Base-by-base conservation (phyloP, 768 basidiomycete species). In the Pleurotus platypus region DNA sequence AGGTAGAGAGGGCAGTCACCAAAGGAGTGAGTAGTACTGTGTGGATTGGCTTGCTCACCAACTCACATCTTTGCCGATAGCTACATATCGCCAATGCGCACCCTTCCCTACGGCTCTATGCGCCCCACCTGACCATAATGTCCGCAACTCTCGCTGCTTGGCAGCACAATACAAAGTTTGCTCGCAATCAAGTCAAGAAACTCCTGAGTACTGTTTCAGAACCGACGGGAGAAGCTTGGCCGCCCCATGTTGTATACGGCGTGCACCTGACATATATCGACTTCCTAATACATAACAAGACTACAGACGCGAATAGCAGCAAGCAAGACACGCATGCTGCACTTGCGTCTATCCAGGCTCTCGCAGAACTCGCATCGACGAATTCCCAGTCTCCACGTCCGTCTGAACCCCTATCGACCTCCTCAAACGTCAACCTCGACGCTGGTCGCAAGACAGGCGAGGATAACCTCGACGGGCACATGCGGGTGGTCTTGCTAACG, bases 1-100 rank as follows among this genome's bases (percentile, higher is more conserved):
- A 82, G 81, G 75, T 81, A 2, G 87, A 89, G 64, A 82, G 77
- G 56, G 84, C 87, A 9, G 73, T 89, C 13, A 82, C 81, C 13
- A 87, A 86, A 71, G 89, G 85, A 56, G 87, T 90, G 58, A 69
- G 87, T 77, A 3, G 3, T 13, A 45, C 26, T 11, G 20, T 30
- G 12, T 26, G 16, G 35, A 46, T 38, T 58, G 40, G 45, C 2
- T 60, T 84, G 83, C 69, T 81, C 9, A 65, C 80, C 35, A 75
- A 88, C 56, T 74, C 86, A 0, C 82, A 85, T 66, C 22, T 57
- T 11, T 38, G 22, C 15, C 47, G 45, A 46, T 20, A 20, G n/a
- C 22, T 11, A 38, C 51, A 37, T 50, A 39, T 42, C n/a, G 46
- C 55, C 55, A 42, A 47, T 62, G 47, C 63, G 85, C 85, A 87